These are phyloP conservation scores for Diddensiella transvaalensis DNA, from an alignment of 805 yeast genomes.

Conservation along the genomic window DNA sequence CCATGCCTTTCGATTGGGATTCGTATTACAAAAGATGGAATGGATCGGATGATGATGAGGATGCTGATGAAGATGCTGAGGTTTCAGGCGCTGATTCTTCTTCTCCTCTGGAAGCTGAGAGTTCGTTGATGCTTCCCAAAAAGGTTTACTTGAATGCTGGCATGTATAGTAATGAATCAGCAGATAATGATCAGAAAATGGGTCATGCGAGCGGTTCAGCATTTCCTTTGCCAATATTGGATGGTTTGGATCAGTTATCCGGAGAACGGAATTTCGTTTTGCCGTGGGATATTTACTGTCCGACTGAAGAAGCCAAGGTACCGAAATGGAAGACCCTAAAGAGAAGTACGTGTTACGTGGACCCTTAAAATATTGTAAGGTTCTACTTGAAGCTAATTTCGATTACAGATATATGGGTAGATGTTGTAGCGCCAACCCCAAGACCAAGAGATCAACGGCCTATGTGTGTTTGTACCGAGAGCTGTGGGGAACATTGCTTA, in stretches of 20 bases:
- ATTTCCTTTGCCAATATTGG: slow-evolving; percentile 18
- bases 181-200: not conserved
- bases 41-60: slow-evolving; percentile 2
- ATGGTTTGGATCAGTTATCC: slow-evolving; percentile 13
- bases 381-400: too few relatives aligned
- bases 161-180: slow-evolving; percentile 3
- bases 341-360: slow-evolving; percentile 27
- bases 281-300: slow-evolving; percentile 37
- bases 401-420: slow-evolving; percentile 23
- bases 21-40: slow-evolving; percentile 11
- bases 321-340: slow-evolving; percentile 33
- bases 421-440: slow-evolving; percentile 18
- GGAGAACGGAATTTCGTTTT: slow-evolving; percentile 28
- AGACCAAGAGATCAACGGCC: slow-evolving; percentile 15
- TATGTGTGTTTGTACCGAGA: slow-evolving; percentile 24
- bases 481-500: slow-evolving; percentile 37
- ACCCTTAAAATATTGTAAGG: too few relatives aligned
- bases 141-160: slow-evolving; percentile 12
- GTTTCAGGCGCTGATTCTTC: not conserved
- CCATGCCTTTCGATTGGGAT: slow-evolving; percentile 18
- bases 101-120: not conserved
- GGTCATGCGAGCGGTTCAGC: not conserved
- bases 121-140: not conserved
- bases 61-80: slow-evolving; percentile 1
- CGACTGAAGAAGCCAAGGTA: slow-evolving; percentile 27